A percentile compares a stretch with the other conserved stretches of the same genome.
phyloP scores from a whole-genome alignment of 2,329 filamentous ascomycete species.

The Aciculosporium take region DNA sequence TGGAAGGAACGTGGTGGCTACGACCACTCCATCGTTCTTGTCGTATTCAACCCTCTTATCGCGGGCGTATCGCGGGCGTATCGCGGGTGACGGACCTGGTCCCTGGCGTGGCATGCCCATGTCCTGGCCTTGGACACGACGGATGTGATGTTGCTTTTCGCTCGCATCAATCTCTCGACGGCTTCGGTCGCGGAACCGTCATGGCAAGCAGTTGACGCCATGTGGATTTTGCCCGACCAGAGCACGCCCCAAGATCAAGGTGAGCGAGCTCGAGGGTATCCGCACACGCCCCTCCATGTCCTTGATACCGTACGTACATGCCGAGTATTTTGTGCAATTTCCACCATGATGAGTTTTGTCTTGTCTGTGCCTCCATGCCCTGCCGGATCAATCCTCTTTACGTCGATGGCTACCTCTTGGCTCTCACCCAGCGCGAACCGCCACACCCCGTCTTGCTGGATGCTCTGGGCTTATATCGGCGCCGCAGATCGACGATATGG shows the following conservation, averaged over 20 bases:
- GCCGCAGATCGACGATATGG: slow-evolving; percentile 7
- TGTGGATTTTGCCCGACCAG: not conserved
- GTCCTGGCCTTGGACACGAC: not conserved
- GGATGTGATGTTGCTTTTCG: slow-evolving; percentile 1
- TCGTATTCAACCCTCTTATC: too few species aligned
- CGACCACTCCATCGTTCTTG: too few species aligned
- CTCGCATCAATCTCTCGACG: not conserved
- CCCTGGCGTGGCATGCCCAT: slow-evolving; percentile 2
- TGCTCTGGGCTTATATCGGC: not conserved
- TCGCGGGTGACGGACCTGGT: too few species aligned
- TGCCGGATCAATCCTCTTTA: not conserved
- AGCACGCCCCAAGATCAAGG: not conserved
- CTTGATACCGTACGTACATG: too few species aligned
- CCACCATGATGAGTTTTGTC: not conserved
- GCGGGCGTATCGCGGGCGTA: too few species aligned
- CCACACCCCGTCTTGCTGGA: not conserved
- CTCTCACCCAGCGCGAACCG: not conserved
- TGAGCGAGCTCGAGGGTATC: too few species aligned
- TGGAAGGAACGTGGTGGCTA: too few species aligned
- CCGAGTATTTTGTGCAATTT: too few species aligned
- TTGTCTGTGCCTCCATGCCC: not conserved
- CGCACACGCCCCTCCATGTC: not conserved
- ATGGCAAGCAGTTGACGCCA: not conserved
- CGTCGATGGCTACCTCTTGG: not conserved
- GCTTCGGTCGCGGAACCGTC: not conserved